Percentiles rank a stretch among this genome's conserved stretches.
Conservation (phyloP, 768 basidiomycete species). For the Boletales sp. region DNA sequence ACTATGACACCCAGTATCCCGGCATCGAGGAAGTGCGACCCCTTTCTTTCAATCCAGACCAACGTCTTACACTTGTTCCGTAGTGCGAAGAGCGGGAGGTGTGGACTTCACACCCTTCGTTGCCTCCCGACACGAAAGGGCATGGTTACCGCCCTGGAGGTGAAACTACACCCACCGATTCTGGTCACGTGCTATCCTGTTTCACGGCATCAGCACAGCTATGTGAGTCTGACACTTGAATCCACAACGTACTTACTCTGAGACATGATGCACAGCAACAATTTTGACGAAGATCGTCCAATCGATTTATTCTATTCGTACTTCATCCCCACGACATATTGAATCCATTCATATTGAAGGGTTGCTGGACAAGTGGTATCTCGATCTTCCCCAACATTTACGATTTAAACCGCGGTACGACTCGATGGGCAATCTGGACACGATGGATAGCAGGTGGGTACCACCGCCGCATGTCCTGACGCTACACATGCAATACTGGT, state of each 20-base stretch:
- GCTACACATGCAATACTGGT: slow-evolving; percentile 87
- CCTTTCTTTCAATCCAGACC: background rate
- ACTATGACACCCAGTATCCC: slow-evolving; percentile 73
- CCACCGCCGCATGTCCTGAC: slow-evolving; percentile 66
- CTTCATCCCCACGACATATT: slow-evolving; percentile 49
- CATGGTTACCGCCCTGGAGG: slow-evolving; percentile 23
- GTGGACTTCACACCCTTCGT: slow-evolving; percentile 43
- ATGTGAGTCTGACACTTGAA: slow-evolving; percentile 43
- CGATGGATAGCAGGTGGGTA: slow-evolving; percentile 24
- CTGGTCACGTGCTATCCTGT: slow-evolving; percentile 61
- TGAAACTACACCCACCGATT: slow-evolving; percentile 27
- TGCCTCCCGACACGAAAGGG: slow-evolving; percentile 30
- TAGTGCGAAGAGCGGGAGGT: slow-evolving; percentile 65
- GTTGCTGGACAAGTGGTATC: slow-evolving; percentile 68
- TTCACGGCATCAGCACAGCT: slow-evolving; percentile 71
- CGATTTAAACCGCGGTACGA: slow-evolving; percentile 52
- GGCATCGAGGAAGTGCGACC: slow-evolving; percentile 50
- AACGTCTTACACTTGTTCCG: background rate
- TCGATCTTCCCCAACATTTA: slow-evolving; percentile 65
- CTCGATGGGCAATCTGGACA: slow-evolving; percentile 29
- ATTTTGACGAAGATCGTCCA: slow-evolving; percentile 69
- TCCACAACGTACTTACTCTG: slow-evolving; percentile 1
- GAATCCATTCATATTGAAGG: slow-evolving; percentile 60
- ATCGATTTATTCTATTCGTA: slow-evolving; percentile 64
- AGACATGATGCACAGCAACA: slow-evolving; percentile 43